Conservation (phyloP, 108 stramenopile species). For the Mayamaea pseudoterrestris region DNA sequence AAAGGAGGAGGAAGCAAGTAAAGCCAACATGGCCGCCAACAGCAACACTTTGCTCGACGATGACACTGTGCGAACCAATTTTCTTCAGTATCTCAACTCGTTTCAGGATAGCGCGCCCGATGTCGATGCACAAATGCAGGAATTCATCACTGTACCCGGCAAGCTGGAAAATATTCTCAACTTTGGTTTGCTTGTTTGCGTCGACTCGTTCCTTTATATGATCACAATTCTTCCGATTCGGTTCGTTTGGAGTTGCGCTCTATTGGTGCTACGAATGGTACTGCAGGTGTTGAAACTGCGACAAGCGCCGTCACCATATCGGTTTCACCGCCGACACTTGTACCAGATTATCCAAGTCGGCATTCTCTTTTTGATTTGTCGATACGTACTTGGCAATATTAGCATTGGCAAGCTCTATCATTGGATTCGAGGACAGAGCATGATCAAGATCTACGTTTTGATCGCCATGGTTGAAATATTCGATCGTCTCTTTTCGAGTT, state of each 20-base stretch:
- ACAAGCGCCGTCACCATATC: slow-evolving; percentile 13
- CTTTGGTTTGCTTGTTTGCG: slow-evolving; percentile 83
- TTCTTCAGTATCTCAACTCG: slow-evolving; percentile 40
- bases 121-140: slow-evolving; percentile 80
- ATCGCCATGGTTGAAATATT: slow-evolving; percentile 96
- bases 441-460: slow-evolving; percentile 96
- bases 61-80: slow-evolving; percentile 19
- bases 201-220: slow-evolving; percentile 91
- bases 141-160: slow-evolving; percentile 88
- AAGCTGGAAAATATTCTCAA: slow-evolving; percentile 77
- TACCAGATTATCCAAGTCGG: slow-evolving; percentile 83
- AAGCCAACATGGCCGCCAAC: background rate
- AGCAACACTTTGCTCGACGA: background rate
- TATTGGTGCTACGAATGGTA: slow-evolving; percentile 16
- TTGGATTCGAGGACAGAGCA: slow-evolving; percentile 94
- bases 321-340: slow-evolving; percentile 52
- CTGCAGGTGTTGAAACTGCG: background rate
- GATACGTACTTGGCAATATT: slow-evolving; percentile 53
- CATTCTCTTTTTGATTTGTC: slow-evolving; percentile 56
- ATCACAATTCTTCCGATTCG: slow-evolving; percentile 85
- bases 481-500: slow-evolving; percentile 85
- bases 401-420: slow-evolving; percentile 91
- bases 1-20: background rate
- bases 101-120: slow-evolving; percentile 49
- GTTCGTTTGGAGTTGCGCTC: slow-evolving; percentile 47